Conservation (phyloP, 345 rosid species). For the Pistacia integerrima region DNA sequence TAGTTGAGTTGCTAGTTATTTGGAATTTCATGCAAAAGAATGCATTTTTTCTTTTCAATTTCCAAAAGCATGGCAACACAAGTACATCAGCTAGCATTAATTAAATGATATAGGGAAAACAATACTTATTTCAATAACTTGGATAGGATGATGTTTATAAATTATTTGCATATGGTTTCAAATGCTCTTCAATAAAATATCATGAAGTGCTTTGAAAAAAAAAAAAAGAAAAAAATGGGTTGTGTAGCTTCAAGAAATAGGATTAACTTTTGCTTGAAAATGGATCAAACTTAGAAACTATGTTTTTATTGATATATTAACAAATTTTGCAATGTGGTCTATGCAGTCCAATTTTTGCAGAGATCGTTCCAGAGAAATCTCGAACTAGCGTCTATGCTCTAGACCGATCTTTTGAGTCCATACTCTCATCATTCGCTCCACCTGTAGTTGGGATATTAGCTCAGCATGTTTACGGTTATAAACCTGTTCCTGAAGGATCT, state of each 20-base stretch:
- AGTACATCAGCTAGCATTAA: not conserved
- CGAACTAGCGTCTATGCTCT: constrained; percentile 81
- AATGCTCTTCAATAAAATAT: not conserved
- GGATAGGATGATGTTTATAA: not conserved
- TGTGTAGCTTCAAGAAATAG: not conserved
- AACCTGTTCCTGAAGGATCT: constrained; percentile 59
- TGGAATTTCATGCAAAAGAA: too few species aligned
- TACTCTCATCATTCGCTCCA: constrained; percentile 86
- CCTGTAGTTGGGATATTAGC: constrained; percentile 83
- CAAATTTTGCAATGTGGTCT: constrained; percentile 11
- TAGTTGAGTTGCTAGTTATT: not conserved
- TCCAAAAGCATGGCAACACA: not conserved
- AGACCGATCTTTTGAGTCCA: constrained; percentile 78
- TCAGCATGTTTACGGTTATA: constrained; percentile 79
- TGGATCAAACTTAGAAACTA: not conserved
- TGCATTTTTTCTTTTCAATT: not conserved
- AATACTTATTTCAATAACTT: not conserved
- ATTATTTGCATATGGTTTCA: not conserved
- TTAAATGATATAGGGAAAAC: not conserved
- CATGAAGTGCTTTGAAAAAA: not conserved
- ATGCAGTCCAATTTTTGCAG: constrained; percentile 88
- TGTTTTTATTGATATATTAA: not conserved
- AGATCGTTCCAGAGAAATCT: constrained; percentile 83
- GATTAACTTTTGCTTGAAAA: not conserved
- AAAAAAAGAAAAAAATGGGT: not conserved